These are phyloP conservation scores for Globisporangium emineosum DNA, from an alignment of 352 stramenopile species.

Conservation along the genomic window DNA sequence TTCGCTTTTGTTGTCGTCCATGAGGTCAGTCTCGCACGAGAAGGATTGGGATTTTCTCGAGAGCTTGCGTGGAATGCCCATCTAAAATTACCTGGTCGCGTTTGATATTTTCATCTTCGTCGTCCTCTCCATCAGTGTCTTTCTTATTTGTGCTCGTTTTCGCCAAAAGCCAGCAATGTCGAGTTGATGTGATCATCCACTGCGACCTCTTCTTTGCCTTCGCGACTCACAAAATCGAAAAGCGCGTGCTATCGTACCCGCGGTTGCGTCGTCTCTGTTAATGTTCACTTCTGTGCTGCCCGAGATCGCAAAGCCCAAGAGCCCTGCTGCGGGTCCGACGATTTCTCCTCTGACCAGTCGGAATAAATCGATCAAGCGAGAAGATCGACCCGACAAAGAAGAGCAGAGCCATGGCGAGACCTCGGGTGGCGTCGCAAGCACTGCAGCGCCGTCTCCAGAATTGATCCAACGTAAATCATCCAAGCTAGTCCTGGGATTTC, in stretches of 20 bases:
- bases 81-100: background rate
- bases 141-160: background rate
- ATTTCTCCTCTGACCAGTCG: background rate
- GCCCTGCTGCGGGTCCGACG: background rate
- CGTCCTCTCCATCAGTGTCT: background rate
- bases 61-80: background rate
- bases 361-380: constrained; percentile 7
- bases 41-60: background rate
- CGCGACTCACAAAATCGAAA: background rate
- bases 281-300: constrained; percentile 27
- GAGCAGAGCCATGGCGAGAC: background rate
- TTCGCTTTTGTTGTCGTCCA: no score
- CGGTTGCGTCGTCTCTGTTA: background rate
- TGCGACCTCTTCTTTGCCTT: background rate
- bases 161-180: background rate
- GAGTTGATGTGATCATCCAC: background rate
- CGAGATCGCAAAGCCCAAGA: constrained; percentile 18
- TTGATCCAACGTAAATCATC: constrained; percentile 24
- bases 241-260: background rate
- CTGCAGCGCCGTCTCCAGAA: background rate
- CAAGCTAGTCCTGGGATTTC: constrained; percentile 5
- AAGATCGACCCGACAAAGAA: background rate
- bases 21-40: background rate
- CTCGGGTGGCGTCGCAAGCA: background rate
- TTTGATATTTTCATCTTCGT: background rate